Conservation (phyloP, 257 asterid genomes). For the Solanum piurae region DNA sequence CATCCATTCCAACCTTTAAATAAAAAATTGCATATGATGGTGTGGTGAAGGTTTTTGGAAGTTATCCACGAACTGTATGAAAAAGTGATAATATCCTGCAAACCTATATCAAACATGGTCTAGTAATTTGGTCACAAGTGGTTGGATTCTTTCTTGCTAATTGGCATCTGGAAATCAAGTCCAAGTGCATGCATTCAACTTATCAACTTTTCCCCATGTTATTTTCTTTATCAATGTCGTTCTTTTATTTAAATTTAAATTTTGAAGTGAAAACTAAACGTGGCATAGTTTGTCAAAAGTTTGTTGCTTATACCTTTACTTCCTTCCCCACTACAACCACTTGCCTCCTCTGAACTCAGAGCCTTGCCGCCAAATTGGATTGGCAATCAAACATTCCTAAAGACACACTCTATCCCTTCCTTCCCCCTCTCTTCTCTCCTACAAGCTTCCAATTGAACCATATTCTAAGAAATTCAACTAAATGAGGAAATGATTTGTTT, state of each 20-base stretch:
- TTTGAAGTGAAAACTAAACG: background rate
- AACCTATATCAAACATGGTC: background rate
- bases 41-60: background rate
- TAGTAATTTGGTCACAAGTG: background rate
- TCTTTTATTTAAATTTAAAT: background rate
- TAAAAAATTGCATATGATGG: background rate
- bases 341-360: background rate
- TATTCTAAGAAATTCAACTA: background rate
- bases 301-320: background rate
- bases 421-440: background rate
- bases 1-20: background rate
- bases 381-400: background rate
- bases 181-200: background rate
- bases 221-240: background rate
- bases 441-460: background rate
- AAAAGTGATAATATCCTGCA: background rate
- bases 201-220: background rate
- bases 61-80: background rate
- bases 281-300: background rate
- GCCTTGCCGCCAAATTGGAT: background rate
- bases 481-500: background rate
- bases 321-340: background rate
- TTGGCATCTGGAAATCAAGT: background rate
- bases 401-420: background rate
- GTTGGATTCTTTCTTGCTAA: background rate